A percentile compares a stretch with the other conserved stretches of the same genome.
phyloP scores from a whole-genome alignment of 805 yeast species.

The Schwanniomyces vanrijiae region DNA sequence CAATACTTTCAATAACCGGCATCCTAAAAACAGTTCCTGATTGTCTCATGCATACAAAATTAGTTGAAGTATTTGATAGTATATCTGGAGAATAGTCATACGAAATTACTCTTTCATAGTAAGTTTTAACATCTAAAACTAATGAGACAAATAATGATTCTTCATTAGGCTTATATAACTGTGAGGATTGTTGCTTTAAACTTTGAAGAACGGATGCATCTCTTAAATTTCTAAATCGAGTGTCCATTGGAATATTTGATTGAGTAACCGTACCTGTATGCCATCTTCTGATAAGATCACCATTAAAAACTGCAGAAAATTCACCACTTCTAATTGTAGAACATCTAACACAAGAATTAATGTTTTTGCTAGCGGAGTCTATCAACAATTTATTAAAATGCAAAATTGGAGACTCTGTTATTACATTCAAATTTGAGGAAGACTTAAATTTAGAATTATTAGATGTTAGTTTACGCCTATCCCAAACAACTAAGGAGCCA shows the following conservation, averaged over 20 bases:
- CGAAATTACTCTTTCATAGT: slow-evolving; percentile 77
- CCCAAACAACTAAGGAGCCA: slow-evolving; percentile 84
- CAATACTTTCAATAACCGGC: slow-evolving; percentile 69
- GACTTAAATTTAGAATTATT: slow-evolving; percentile 16
- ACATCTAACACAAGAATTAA: slow-evolving; percentile 66
- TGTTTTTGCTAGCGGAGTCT: slow-evolving; percentile 59
- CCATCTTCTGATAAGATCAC: slow-evolving; percentile 80
- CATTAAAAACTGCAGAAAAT: slow-evolving; percentile 76
- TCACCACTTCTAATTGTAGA: slow-evolving; percentile 68
- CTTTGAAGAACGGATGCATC: slow-evolving; percentile 16
- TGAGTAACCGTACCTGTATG: slow-evolving; percentile 60
- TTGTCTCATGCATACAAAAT: slow-evolving; percentile 84
- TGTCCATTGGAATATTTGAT: slow-evolving; percentile 8
- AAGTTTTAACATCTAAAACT: slow-evolving; percentile 73
- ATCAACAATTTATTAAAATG: slow-evolving; percentile 61
- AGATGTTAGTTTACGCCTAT: slow-evolving; percentile 57
- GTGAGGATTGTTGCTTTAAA: slow-evolving; percentile 36
- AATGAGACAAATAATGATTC: slow-evolving; percentile 72
- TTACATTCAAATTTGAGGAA: slow-evolving; percentile 13
- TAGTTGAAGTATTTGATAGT: slow-evolving; percentile 50
- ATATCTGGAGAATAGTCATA: slow-evolving; percentile 76
- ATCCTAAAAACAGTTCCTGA: slow-evolving; percentile 84
- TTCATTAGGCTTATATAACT: slow-evolving; percentile 37
- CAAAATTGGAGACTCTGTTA: slow-evolving; percentile 55
- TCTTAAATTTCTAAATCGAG: slow-evolving; percentile 2